phyloP scores from a whole-genome alignment of 1,139 yeast species.

The Taphrina deformans region DNA sequence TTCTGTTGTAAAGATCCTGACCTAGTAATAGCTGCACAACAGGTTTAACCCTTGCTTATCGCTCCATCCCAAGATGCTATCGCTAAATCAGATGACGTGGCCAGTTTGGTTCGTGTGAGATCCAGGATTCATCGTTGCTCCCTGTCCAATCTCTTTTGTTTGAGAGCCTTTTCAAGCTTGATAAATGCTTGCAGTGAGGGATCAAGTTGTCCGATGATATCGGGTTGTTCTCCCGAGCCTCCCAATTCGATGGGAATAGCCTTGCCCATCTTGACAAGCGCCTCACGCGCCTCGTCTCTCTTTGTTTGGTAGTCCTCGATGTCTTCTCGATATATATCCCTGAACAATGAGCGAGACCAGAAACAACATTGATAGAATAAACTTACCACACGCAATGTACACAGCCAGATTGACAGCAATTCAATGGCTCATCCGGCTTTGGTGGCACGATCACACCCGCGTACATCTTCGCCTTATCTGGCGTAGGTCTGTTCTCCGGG shows the following conservation, averaged over 20 bases:
- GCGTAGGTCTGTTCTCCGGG: conserved; percentile 25
- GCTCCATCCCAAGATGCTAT: not conserved
- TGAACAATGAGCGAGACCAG: not conserved
- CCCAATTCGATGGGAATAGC: conserved; percentile 25
- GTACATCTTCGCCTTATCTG: conserved; percentile 16
- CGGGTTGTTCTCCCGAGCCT: conserved; percentile 24
- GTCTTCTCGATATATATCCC: conserved; percentile 30
- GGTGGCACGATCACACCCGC: conserved; percentile 27
- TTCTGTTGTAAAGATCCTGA: too few species aligned
- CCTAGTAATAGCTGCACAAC: too few species aligned
- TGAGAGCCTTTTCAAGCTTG: conserved; percentile 27
- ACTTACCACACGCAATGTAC: conserved; percentile 29
- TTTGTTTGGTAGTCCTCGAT: conserved; percentile 28
- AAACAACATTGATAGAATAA: not conserved
- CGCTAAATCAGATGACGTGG: too few species aligned
- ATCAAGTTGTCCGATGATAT: conserved; percentile 24
- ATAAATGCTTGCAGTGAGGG: conserved; percentile 29
- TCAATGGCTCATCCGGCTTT: conserved; percentile 28
- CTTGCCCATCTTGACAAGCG: conserved; percentile 1
- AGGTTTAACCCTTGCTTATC: too few species aligned
- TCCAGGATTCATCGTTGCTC: not conserved
- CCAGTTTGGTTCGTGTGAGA: too few species aligned
- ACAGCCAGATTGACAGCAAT: conserved; percentile 34
- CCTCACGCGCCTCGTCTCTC: conserved; percentile 19
- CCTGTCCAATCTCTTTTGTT: conserved; percentile 10